A percentile compares a stretch with the other conserved stretches of the same genome.
Evolutionary conservation across 2,329 filamentous ascomycete species (phyloP).

Genomic region (Aphanoascus verrucosus): DNA sequence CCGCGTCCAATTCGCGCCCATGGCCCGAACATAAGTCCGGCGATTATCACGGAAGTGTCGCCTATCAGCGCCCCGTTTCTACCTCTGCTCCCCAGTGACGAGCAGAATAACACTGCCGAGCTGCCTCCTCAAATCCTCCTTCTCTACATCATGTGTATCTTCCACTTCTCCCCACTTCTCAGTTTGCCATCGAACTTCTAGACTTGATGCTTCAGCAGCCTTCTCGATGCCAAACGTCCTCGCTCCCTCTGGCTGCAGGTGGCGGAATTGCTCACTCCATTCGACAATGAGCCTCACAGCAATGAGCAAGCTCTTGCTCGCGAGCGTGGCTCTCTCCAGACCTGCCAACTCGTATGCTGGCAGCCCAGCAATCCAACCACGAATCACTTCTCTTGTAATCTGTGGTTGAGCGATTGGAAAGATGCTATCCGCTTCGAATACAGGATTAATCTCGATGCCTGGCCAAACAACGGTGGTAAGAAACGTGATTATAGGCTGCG

Average conservation of each 20-base stretch:
- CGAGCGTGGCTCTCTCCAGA: conserved; percentile 70
- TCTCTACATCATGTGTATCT: conserved; percentile 93
- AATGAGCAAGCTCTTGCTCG: conserved; percentile 74
- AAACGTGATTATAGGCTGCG: conserved; percentile 60
- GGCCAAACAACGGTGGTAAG: conserved; percentile 70
- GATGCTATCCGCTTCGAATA: conserved; percentile 70
- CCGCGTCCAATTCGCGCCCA: not conserved
- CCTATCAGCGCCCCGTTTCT: not conserved
- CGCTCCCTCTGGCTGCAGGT: conserved; percentile 34
- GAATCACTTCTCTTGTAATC: conserved; percentile 64
- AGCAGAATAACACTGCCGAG: conserved; percentile 77
- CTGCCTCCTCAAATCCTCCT: conserved; percentile 78
- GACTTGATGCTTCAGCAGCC: conserved; percentile 62
- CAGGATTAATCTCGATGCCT: conserved; percentile 64
- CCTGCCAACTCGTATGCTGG: conserved; percentile 74
- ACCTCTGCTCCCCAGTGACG: conserved; percentile 49
- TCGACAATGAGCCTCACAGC: conserved; percentile 68
- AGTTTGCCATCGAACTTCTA: conserved; percentile 88
- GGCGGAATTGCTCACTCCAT: conserved; percentile 67
- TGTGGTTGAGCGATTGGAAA: conserved; percentile 62
- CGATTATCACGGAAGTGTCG: not conserved
- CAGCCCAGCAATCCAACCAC: conserved; percentile 63
- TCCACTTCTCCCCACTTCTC: conserved; percentile 92
- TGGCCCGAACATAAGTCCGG: not conserved
- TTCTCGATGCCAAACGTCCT: conserved; percentile 66